Evolutionary conservation across 2,329 filamentous ascomycete genomes (phyloP).

Genomic region (Monosporascus cannonballus): DNA sequence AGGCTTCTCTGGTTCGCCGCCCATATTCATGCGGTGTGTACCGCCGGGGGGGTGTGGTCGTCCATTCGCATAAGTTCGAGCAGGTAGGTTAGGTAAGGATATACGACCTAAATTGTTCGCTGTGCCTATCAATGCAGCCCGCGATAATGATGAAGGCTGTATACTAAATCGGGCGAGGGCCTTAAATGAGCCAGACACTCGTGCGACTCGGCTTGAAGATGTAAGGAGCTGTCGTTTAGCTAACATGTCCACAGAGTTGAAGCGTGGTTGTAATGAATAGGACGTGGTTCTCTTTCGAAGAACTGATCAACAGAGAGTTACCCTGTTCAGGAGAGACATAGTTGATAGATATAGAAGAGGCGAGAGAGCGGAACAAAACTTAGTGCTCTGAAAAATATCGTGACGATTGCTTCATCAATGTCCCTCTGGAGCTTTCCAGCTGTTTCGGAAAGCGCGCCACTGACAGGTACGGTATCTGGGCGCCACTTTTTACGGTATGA

Average conservation of each 20-base stretch:
- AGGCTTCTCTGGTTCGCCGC: conserved; percentile 68
- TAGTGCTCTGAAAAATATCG: not conserved
- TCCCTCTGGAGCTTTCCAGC: conserved; percentile 1
- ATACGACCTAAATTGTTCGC: conserved; percentile 9
- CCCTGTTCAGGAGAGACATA: not conserved
- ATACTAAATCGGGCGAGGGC: conserved; percentile 16
- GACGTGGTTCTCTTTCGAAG: not conserved
- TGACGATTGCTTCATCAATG: not conserved
- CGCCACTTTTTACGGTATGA: not conserved
- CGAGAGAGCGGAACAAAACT: too few species aligned
- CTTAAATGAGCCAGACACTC: conserved; percentile 14
- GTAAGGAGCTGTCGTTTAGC: conserved; percentile 31
- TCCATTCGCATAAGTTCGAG: conserved; percentile 59
- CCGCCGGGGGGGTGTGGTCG: conserved; percentile 83
- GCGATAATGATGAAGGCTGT: conserved; percentile 14
- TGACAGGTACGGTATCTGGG: too few species aligned
- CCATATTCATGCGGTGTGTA: conserved; percentile 88
- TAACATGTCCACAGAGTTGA: conserved; percentile 26
- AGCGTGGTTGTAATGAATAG: conserved; percentile 1
- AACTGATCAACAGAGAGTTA: not conserved
- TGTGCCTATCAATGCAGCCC: conserved; percentile 17
- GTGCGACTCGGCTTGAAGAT: conserved; percentile 27
- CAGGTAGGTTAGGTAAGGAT: conserved; percentile 12
- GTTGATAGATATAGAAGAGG: not conserved
- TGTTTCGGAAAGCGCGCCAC: not conserved